These are phyloP conservation scores for Setaria italica DNA, from an alignment of 202 grass and related monocot genomes.

Conservation along the genomic window DNA sequence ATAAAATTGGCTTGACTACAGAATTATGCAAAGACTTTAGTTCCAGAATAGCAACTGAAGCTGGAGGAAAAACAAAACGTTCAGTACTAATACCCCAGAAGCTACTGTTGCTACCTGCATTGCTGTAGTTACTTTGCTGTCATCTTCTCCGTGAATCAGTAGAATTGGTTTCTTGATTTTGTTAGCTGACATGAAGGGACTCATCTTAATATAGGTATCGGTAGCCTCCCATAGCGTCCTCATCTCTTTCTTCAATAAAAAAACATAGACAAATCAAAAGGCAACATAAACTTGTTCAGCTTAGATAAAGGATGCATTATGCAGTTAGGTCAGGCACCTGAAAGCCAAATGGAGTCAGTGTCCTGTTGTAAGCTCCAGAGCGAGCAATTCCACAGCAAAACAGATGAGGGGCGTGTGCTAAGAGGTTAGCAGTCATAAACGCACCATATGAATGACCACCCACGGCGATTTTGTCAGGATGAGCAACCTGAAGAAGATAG, in stretches of 20 bases:
- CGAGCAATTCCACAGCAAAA: constrained; percentile 93
- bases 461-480: constrained; percentile 79
- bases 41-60: constrained; percentile 27
- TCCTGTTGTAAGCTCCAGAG: constrained; percentile 99
- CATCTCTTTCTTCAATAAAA: too few species aligned
- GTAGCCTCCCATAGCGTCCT: constrained; percentile 89
- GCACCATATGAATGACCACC: constrained; percentile 98
- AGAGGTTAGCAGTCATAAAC: constrained; percentile 98
- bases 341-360: constrained; percentile 98
- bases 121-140: constrained; percentile 77
- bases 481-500: constrained; percentile 61
- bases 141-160: constrained; percentile 87
- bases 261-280: too few species aligned
- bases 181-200: constrained; percentile 87
- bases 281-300: too few species aligned
- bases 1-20: constrained; percentile 82
- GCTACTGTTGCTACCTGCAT: constrained; percentile 69
- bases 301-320: too few species aligned
- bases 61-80: constrained; percentile 1
- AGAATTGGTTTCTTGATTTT: constrained; percentile 89
- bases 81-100: constrained; percentile 31
- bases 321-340: constrained; percentile 58
- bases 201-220: constrained; percentile 79
- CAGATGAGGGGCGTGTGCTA: constrained; percentile 95
- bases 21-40: constrained; percentile 25